These are phyloP conservation scores for Erodium trifolium DNA, from an alignment of 441 rosid genomes.

Conservation along the genomic window DNA sequence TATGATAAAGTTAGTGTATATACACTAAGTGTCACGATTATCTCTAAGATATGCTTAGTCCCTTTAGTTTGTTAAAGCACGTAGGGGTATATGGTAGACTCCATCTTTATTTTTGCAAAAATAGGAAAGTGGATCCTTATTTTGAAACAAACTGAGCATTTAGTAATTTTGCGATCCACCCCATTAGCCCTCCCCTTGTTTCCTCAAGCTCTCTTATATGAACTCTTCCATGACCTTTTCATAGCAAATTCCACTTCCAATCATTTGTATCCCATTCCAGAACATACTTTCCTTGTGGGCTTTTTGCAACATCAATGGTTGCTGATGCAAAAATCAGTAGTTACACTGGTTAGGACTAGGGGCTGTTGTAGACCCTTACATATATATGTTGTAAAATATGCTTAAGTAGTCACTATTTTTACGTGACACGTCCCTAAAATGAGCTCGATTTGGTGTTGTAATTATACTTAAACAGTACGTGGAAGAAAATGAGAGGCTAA, in stretches of 20 bases:
- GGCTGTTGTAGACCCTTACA: neutral
- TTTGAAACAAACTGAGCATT: neutral
- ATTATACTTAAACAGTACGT: constrained; percentile 47
- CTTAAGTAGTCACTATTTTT: neutral
- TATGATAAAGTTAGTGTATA: no score
- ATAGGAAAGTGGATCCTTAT: neutral
- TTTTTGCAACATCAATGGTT: neutral
- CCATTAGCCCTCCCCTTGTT: no score
- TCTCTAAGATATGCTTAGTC: neutral
- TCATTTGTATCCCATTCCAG: no score
- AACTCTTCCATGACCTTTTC: no score
- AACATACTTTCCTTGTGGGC: no score
- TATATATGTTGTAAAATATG: neutral
- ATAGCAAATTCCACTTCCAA: no score
- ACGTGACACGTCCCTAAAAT: neutral
- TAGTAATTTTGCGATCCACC: no score
- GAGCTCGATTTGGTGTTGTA: neutral
- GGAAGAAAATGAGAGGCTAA: constrained; percentile 86
- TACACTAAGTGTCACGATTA: no score
- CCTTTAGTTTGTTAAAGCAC: neutral
- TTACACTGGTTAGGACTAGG: neutral
- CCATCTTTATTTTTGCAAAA: neutral
- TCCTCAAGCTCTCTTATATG: no score
- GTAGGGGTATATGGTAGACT: neutral
- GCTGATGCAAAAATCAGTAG: neutral